phyloP scores from a whole-genome alignment of 805 yeast genomes.

The Lachancea waltii region DNA sequence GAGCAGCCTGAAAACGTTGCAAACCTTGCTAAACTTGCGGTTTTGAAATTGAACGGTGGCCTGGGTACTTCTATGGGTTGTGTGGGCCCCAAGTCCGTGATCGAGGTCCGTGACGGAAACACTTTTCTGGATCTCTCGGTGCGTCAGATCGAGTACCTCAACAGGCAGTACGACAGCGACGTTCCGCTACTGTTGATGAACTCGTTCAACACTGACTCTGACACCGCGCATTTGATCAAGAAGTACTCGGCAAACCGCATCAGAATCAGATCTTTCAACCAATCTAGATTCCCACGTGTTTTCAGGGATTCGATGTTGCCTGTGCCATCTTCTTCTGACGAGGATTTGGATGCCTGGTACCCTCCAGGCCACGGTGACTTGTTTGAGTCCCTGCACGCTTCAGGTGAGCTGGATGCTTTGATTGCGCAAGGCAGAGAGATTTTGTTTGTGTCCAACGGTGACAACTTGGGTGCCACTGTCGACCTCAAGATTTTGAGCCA shows the following conservation, averaged over 20 bases:
- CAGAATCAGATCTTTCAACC: conserved; percentile 92
- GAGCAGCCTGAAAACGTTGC: conserved; percentile 33
- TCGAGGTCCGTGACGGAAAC: conserved; percentile 98
- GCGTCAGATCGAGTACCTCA: conserved; percentile 92
- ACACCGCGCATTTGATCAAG: conserved; percentile 90
- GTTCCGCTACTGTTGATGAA: conserved; percentile 97
- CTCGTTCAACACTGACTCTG: conserved; percentile 95
- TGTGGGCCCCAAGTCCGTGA: conserved; percentile 97
- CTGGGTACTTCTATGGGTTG: conserved; percentile 99
- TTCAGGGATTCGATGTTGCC: conserved; percentile 94
- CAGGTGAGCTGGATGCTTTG: conserved; percentile 88
- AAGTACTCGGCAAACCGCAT: conserved; percentile 96
- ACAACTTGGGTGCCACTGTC: conserved; percentile 97
- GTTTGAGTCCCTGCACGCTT: conserved; percentile 79
- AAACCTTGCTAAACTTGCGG: conserved; percentile 76
- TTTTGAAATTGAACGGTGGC: conserved; percentile 94
- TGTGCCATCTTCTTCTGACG: conserved; percentile 73
- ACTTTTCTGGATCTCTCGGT: conserved; percentile 92
- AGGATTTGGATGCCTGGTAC: conserved; percentile 84
- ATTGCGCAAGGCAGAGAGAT: conserved; percentile 91
- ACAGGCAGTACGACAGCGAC: conserved; percentile 82
- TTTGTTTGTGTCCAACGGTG: conserved; percentile 95
- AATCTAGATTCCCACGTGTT: conserved; percentile 95
- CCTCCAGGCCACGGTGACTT: conserved; percentile 99
- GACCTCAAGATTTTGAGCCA: conserved; percentile 85